Conservation (phyloP, 495 filamentous ascomycete species). For the Physcia stellaris region DNA sequence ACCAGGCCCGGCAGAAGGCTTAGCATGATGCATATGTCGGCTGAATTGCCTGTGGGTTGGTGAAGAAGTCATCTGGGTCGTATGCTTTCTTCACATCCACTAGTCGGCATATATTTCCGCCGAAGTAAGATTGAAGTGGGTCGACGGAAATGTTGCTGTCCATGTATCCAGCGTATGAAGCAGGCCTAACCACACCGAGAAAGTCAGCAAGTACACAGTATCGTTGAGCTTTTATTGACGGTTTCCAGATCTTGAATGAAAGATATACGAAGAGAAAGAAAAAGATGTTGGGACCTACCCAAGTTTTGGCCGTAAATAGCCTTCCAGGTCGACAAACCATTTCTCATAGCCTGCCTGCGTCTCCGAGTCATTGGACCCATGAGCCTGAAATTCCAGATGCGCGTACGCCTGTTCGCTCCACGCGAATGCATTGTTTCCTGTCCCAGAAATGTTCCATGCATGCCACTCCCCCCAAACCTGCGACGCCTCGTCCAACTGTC, state of each 20-base stretch:
- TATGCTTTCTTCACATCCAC: constrained; percentile 23
- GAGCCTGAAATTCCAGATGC: constrained; percentile 4
- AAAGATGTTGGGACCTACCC: constrained; percentile 1
- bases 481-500: background rate
- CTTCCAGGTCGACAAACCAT: constrained; percentile 5
- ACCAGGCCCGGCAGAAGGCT: too few species aligned
- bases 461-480: constrained; percentile 1
- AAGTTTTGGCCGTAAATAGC: constrained; percentile 4
- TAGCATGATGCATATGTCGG: too few species aligned
- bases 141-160: constrained; percentile 3
- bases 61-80: constrained; percentile 25
- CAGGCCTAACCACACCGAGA: background rate
- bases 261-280: background rate
- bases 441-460: constrained; percentile 1
- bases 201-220: background rate
- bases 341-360: background rate
- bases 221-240: background rate
- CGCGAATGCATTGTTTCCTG: constrained; percentile 2
- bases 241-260: background rate
- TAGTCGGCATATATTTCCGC: constrained; percentile 6
- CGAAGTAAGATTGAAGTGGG: constrained; percentile 4
- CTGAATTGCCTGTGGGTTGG: constrained; percentile 9
- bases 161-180: constrained; percentile 7
- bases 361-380: constrained; percentile 1
- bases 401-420: constrained; percentile 5